Evolutionary conservation across 1,284 basidiomycete genomes (phyloP).

Genomic region (Pseudozyma tsukubaensis): DNA sequence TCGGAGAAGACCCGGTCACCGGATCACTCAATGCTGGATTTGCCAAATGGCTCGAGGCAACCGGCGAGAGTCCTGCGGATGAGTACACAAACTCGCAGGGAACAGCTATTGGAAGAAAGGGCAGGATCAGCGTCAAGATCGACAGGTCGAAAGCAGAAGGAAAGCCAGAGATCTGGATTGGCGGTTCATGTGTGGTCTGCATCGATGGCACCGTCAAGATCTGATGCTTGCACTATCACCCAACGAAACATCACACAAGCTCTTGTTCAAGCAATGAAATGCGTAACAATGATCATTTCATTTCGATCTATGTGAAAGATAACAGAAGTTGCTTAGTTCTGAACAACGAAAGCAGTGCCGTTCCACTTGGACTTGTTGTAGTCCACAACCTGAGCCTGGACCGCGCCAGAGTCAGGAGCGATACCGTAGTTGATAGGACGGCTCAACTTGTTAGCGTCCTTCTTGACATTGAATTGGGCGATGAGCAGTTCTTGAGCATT

Average conservation of each 20-base stretch:
- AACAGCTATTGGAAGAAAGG: conserved; percentile 41
- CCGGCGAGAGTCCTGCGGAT: conserved; percentile 26
- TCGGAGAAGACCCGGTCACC: conserved; percentile 59
- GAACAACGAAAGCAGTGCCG: conserved; percentile 46
- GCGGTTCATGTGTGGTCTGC: conserved; percentile 49
- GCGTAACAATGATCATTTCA: neutral
- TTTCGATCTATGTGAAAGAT: neutral
- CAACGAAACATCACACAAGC: neutral
- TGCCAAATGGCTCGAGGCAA: conserved; percentile 49
- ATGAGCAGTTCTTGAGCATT: conserved; percentile 71
- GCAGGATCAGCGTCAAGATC: conserved; percentile 42
- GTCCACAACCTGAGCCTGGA: conserved; percentile 48
- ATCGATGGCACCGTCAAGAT: conserved; percentile 41
- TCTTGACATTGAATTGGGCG: conserved; percentile 67
- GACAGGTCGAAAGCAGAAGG: conserved; percentile 9
- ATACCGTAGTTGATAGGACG: conserved; percentile 73
- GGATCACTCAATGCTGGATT: conserved; percentile 61
- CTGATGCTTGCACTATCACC: neutral
- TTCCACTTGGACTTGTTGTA: conserved; percentile 51
- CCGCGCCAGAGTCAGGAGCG: conserved; percentile 37
- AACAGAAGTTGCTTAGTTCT: conserved; percentile 5
- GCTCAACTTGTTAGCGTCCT: conserved; percentile 73
- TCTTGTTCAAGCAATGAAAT: neutral
- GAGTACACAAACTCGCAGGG: conserved; percentile 52
- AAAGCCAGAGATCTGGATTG: conserved; percentile 50